Conservation (phyloP, 108 stramenopile genomes). For the Cylindrotheca closterium region DNA sequence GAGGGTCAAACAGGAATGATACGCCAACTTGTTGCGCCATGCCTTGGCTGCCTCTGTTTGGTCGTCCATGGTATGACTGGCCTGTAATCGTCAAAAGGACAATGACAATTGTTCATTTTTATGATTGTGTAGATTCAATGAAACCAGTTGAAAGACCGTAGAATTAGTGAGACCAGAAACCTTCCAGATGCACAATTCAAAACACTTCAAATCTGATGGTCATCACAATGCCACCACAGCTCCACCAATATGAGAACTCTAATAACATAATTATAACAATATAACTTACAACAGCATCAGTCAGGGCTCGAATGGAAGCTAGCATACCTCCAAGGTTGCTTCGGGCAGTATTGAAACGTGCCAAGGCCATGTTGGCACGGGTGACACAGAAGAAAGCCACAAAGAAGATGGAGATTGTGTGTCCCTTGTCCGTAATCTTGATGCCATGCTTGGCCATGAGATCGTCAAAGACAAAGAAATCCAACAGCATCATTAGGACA, state of each 20-base stretch:
- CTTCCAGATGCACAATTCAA: too few relatives aligned
- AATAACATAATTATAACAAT: too few relatives aligned
- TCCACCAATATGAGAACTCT: too few relatives aligned
- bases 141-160: too few relatives aligned
- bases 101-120: too few relatives aligned
- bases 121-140: too few relatives aligned
- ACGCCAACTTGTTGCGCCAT: constrained; percentile 50
- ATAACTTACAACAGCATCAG: not conserved
- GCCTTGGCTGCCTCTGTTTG: constrained; percentile 13
- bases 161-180: too few relatives aligned
- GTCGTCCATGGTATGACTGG: not conserved
- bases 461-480: not conserved
- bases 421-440: constrained; percentile 31
- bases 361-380: constrained; percentile 26
- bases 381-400: constrained; percentile 43
- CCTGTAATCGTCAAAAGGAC: not conserved
- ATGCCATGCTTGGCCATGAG: not conserved
- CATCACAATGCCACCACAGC: too few relatives aligned
- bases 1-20: constrained; percentile 28
- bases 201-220: too few relatives aligned
- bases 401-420: constrained; percentile 27
- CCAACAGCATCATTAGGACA: not conserved
- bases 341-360: constrained; percentile 26
- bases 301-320: not conserved
- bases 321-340: constrained; percentile 11